Evolutionary conservation across 345 rosid species (phyloP).

Genomic region (Laguncularia racemosa): DNA sequence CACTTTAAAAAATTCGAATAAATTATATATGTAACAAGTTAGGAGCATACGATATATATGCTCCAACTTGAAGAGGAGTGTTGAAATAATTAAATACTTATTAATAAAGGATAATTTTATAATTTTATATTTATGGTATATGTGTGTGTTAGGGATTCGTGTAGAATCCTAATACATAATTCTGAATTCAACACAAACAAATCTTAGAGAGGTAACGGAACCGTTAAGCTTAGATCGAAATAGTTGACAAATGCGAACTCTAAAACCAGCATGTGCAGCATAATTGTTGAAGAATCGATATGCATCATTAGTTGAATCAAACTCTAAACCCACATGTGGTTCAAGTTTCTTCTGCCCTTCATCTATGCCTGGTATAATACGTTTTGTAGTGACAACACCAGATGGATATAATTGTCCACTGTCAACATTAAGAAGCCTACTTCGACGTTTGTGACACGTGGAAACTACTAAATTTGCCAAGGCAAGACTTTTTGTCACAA

Average conservation of each 20-base stretch:
- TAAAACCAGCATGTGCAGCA: constrained; percentile 67
- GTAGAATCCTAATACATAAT: too few relatives aligned
- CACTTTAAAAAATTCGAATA: too few relatives aligned
- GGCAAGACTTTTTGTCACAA: constrained; percentile 26
- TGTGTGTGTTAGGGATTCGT: too few relatives aligned
- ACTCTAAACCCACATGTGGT: constrained; percentile 64
- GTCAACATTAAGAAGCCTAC: constrained; percentile 39
- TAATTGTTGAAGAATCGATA: constrained; percentile 60
- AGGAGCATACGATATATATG: too few relatives aligned
- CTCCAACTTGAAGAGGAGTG: too few relatives aligned
- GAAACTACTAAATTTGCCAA: constrained; percentile 29
- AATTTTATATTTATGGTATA: too few relatives aligned
- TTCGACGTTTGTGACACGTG: constrained; percentile 35
- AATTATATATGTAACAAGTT: too few relatives aligned
- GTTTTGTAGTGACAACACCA: constrained; percentile 44
- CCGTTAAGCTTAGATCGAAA: constrained; percentile 81
- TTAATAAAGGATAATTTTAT: too few relatives aligned
- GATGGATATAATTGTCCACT: constrained; percentile 36
- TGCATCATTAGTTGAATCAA: constrained; percentile 72
- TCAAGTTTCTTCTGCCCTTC: constrained; percentile 34
- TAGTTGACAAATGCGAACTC: constrained; percentile 82
- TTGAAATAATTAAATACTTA: too few relatives aligned
- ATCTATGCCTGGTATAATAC: constrained; percentile 40
- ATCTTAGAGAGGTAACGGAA: constrained; percentile 72
- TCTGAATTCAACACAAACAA: too few relatives aligned